Evolutionary conservation across 495 filamentous ascomycete species (phyloP).

Genomic region (Cryomyces minteri): DNA sequence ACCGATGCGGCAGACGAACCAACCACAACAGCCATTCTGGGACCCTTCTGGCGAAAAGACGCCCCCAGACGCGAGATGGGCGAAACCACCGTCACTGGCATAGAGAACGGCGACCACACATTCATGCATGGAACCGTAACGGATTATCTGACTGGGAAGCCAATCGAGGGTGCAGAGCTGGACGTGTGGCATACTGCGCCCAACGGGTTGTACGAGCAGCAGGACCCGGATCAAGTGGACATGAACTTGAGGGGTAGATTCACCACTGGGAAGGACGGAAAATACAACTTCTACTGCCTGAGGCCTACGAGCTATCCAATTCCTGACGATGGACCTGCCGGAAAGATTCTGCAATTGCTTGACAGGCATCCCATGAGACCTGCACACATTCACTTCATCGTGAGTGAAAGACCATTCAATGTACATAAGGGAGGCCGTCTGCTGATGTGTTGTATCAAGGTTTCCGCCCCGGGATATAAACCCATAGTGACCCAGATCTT

Average conservation of each 20-base stretch:
- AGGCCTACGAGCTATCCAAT: slow-evolving; percentile 57
- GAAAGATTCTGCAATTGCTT: slow-evolving; percentile 32
- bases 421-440: background rate
- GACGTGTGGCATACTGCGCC: slow-evolving; percentile 65
- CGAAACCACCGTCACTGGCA: slow-evolving; percentile 34
- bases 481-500: slow-evolving; percentile 58
- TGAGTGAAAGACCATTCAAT: slow-evolving; percentile 15
- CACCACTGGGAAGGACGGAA: slow-evolving; percentile 41
- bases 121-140: slow-evolving; percentile 46
- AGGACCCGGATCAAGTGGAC: slow-evolving; percentile 51
- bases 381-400: slow-evolving; percentile 73
- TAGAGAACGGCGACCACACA: slow-evolving; percentile 32
- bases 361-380: slow-evolving; percentile 67
- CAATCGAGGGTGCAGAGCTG: slow-evolving; percentile 42
- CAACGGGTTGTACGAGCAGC: slow-evolving; percentile 67
- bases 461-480: slow-evolving; percentile 32
- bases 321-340: slow-evolving; percentile 42
- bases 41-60: slow-evolving; percentile 60
- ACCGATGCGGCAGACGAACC: slow-evolving; percentile 28
- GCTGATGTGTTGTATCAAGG: background rate
- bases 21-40: slow-evolving; percentile 56
- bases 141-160: slow-evolving; percentile 34
- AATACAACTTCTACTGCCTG: slow-evolving; percentile 48
- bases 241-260: slow-evolving; percentile 61
- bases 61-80: slow-evolving; percentile 45